Evolutionary conservation across 768 basidiomycete species (phyloP).

Genomic region (Cubamyces lactineus): DNA sequence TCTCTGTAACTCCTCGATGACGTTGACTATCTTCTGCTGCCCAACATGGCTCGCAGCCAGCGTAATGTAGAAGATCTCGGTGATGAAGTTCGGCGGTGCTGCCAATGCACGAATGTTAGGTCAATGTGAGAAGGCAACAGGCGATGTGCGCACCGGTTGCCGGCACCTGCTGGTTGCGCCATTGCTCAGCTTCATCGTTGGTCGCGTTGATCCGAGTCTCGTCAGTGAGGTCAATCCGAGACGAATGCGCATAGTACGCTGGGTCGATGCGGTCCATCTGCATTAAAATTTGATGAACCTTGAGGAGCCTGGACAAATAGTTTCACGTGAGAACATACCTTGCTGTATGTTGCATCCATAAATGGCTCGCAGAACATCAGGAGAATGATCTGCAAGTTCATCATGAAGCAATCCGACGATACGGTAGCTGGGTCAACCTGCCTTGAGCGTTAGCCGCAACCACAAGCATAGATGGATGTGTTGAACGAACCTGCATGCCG

Average conservation of each 20-base stretch:
- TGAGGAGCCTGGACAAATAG: not conserved
- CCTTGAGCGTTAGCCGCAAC: not conserved
- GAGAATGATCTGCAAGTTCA: slow-evolving; percentile 83
- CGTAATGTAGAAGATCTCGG: slow-evolving; percentile 90
- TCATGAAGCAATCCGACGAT: slow-evolving; percentile 90
- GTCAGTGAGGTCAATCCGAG: slow-evolving; percentile 76
- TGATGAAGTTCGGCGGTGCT: slow-evolving; percentile 87
- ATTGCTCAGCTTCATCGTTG: slow-evolving; percentile 79
- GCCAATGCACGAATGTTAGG: slow-evolving; percentile 18
- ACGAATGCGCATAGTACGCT: slow-evolving; percentile 73
- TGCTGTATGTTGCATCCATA: slow-evolving; percentile 88
- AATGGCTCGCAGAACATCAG: slow-evolving; percentile 91
- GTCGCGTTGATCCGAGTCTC: slow-evolving; percentile 95
- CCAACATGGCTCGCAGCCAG: slow-evolving; percentile 91
- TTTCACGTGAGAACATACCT: slow-evolving; percentile 51
- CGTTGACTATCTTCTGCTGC: slow-evolving; percentile 77
- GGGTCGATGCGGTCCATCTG: slow-evolving; percentile 93
- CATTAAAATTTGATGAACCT: not conserved
- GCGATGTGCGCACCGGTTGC: slow-evolving; percentile 43
- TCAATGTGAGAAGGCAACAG: not conserved
- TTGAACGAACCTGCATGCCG: slow-evolving; percentile 75
- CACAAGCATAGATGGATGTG: not conserved
- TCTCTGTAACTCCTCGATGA: slow-evolving; percentile 71
- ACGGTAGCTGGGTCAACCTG: slow-evolving; percentile 87
- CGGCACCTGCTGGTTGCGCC: slow-evolving; percentile 57